Evolutionary conservation across 768 basidiomycete species (phyloP).

Genomic region (Udeniomyces megalosporus): DNA sequence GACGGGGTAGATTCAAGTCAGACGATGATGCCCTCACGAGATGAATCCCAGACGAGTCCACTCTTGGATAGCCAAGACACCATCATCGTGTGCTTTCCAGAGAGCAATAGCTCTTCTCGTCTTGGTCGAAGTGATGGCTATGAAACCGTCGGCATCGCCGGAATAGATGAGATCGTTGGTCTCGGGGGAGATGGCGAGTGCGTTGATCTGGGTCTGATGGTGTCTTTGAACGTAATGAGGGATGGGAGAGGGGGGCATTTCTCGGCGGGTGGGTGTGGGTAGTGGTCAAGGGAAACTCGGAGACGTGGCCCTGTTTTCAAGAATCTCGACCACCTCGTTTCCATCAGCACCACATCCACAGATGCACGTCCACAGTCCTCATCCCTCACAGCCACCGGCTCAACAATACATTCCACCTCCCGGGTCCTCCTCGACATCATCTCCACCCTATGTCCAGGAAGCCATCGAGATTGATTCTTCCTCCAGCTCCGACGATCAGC

Average conservation of each 20-base stretch:
- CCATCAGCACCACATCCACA: too few relatives aligned
- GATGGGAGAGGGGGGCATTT: conserved; percentile 18
- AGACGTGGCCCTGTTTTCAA: too few relatives aligned
- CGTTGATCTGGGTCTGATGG: conserved; percentile 48
- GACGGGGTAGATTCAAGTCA: conserved; percentile 16
- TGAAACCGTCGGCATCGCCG: conserved; percentile 62
- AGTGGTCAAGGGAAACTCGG: too few relatives aligned
- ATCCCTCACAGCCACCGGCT: too few relatives aligned
- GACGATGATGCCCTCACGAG: conserved; percentile 42
- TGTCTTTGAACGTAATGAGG: conserved; percentile 62
- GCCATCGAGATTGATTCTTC: too few relatives aligned
- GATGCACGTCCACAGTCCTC: too few relatives aligned
- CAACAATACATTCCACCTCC: too few relatives aligned
- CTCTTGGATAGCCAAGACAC: conserved; percentile 64
- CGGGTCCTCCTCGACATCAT: too few relatives aligned
- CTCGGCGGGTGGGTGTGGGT: too few relatives aligned
- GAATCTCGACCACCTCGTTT: too few relatives aligned
- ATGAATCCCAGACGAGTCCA: conserved; percentile 43
- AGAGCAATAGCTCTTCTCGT: conserved; percentile 53
- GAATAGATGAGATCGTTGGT: conserved; percentile 65
- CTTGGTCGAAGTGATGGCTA: conserved; percentile 58
- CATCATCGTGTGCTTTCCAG: conserved; percentile 67
- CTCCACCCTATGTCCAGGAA: too few relatives aligned
- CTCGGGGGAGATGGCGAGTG: conserved; percentile 35
- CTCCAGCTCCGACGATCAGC: too few relatives aligned